Conservation (phyloP, 768 basidiomycete species). For the Lactarius psammicola region DNA sequence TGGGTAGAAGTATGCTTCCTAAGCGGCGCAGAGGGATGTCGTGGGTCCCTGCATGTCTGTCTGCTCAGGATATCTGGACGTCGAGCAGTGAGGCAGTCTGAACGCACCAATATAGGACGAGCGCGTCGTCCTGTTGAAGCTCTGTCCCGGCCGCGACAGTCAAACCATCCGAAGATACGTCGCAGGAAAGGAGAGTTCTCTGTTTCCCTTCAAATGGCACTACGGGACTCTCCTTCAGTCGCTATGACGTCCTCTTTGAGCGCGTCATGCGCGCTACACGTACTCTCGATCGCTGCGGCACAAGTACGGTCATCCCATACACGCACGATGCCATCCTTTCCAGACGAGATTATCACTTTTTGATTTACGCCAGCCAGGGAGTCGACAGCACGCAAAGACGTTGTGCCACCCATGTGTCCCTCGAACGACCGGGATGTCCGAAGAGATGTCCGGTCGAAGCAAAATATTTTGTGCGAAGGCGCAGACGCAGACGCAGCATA, state of each 20-base stretch:
- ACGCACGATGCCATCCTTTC: constrained; percentile 68
- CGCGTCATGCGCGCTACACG: constrained; percentile 33
- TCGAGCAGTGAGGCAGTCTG: constrained; percentile 6
- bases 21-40: constrained; percentile 67
- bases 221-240: constrained; percentile 41
- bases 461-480: constrained; percentile 60
- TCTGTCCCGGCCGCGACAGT: constrained; percentile 84
- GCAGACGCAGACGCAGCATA: constrained; percentile 65
- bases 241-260: constrained; percentile 32
- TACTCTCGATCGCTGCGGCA: constrained; percentile 57
- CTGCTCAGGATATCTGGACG: constrained; percentile 3
- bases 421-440: constrained; percentile 45
- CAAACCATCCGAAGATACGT: constrained; percentile 65
- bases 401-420: constrained; percentile 59
- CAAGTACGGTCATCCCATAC: constrained; percentile 71
- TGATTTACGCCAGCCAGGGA: constrained; percentile 43
- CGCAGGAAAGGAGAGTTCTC: constrained; percentile 59
- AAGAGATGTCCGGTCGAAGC: constrained; percentile 62
- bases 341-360: constrained; percentile 58
- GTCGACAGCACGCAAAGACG: constrained; percentile 49
- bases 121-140: constrained; percentile 75
- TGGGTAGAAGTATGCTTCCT: constrained; percentile 84
- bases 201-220: constrained; percentile 49
- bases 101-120: constrained; percentile 78
- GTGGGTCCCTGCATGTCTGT: constrained; percentile 67